Evolutionary conservation across 2,329 filamentous ascomycete genomes (phyloP), one percentile per base, ranked within the genome.

Genomic region (Calcarisporium arbuscula): DNA sequence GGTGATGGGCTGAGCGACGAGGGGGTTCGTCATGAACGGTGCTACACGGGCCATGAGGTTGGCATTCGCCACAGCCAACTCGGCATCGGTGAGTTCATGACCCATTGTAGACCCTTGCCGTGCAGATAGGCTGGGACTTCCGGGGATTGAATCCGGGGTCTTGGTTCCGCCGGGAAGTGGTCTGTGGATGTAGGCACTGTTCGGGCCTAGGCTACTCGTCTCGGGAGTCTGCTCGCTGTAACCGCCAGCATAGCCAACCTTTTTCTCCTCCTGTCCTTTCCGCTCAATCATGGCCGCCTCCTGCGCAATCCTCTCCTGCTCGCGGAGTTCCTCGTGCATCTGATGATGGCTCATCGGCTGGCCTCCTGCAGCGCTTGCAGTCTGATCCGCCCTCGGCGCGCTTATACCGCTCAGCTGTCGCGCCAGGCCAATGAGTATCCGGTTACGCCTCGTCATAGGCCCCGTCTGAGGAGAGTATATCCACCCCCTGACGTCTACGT

Each of bases 401-500:
- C 88, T 82, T 22, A 98, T 79, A 0, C 92, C 92, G 48, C 88
- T 94, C 27, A 98, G 65, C 50, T 92, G 83, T 34, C 89, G 74
- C 11, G 90, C 90, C 17, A 96, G 68, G 1, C 89, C 86, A 35
- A 98, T 78, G 49, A 95, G 68, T 41, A 96, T 68, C 23, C 92
- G 76, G 51, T 95, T 94, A 51, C 87, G 87, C 47, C 89, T 75
- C 18, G 77, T 90, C 74, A 95, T 80, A 5, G 86, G 88, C 0
- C 87, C 88, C 45, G 72, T 74, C 50, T 90, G 85, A 14, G 90
- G 90, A 25, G 80, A 78, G 58, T 95, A 98, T 33, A 96, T 76
- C 92, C 94, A 98, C 11, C 92, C 92, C 47, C 90, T 75, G 17
- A 98, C 86, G 56, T 98, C 90, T 6, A 96, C 86, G 53, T 96